Evolutionary conservation across 192 early-diverging fungal species (phyloP), one percentile per base, ranked within the genome.

Genomic region (Backusella psychrophila): DNA sequence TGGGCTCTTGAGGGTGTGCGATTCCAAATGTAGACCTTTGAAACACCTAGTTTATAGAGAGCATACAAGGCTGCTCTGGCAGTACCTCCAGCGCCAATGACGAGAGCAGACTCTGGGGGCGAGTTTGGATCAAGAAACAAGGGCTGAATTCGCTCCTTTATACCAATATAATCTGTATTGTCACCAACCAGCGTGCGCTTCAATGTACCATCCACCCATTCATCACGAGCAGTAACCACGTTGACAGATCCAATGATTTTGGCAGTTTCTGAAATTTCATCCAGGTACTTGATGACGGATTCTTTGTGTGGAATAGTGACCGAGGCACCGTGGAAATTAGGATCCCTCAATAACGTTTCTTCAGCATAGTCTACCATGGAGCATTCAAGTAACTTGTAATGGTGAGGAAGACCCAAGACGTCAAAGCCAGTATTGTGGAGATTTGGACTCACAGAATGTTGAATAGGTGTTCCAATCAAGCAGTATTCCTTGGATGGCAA

Each of bases 281-380:
- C 87, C 39, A 95, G 81, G 56, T 97, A 86, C 23, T 87, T 84
- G 52, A 98, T 90, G 21, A 98, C 88, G 11, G 88, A 87, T 67
- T 94, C 85, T 87, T 99, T 99, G 77, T 94, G 90, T 68, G 98
- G 98, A 59, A 98, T 98, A 6, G 98, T 99, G 0, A 99, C 94
- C 14, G 93, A 94, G 2, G 94, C 95, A 63, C 98, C 98, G 49
- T 96, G 96, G 90, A 98, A 99, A 66, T 88, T 76, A 3, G 82
- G 33, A 71, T 82, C 63, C 15, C 85, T 44, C 44, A 91, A 77
- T 34, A 87, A 80, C 11, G 80, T 80, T 6, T 82, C 81, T 44
- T 90, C 80, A 66, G 90, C 91, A 39, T 87, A 82, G 11, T 88
- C 85, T 8, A 91, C 87, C 36, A 85, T 81, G 5, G 87, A 80